Evolutionary conservation across 2,329 filamentous ascomycete genomes (phyloP), one percentile per base, ranked within the genome.

Genomic region (Botrytis pseudocinerea): DNA sequence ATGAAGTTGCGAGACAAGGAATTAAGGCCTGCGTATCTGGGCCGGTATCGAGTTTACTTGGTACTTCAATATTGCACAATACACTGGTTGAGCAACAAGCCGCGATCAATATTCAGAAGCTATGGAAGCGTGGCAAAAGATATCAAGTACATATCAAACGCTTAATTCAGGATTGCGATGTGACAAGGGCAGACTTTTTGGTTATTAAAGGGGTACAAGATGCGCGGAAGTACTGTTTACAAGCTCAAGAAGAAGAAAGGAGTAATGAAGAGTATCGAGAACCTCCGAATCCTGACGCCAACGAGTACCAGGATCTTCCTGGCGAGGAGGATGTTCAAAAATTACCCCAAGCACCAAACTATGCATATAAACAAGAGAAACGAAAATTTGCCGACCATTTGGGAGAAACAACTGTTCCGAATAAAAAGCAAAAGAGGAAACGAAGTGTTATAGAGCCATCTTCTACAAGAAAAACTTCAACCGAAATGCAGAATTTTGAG

Each of bases 251-350:
- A 4, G 51, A 7, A 28, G 51, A 54, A 54, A 28, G n/a, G 2
- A 8, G 8, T 8, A 28, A 3, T 2, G 51, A 28, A 14, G 6
- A 54, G 7, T 0, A 54, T 18, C n/a, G 2, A 9, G n/a, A 16
- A 1, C 25, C 1, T 51, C 22, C 14, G 7, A 25, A 7, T 25
- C 25, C 48, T 51, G 48, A 51, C 4, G 2, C 48, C 5, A n/a
- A 51, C 12, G 25, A 51, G 10, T 16, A 16, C 25, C 25, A 51
- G 2, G 48, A 14, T 14, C 48, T 51, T 51, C 6, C 25, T 28
- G 51, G 16, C 51, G 2, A 54, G 14, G 51, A 54, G 6, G 2
- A 16, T 54, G 51, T 8, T 5, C 12, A 18, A 54, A 28, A 4
- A 2, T 1, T 28, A 18, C n/a, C 14, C 2, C 51, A 28, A 18